A percentile compares a stretch with the other conserved stretches of the same genome.
Evolutionary conservation across 2,329 filamentous ascomycete species (phyloP).

Genomic region (Thyridium curvatum): DNA sequence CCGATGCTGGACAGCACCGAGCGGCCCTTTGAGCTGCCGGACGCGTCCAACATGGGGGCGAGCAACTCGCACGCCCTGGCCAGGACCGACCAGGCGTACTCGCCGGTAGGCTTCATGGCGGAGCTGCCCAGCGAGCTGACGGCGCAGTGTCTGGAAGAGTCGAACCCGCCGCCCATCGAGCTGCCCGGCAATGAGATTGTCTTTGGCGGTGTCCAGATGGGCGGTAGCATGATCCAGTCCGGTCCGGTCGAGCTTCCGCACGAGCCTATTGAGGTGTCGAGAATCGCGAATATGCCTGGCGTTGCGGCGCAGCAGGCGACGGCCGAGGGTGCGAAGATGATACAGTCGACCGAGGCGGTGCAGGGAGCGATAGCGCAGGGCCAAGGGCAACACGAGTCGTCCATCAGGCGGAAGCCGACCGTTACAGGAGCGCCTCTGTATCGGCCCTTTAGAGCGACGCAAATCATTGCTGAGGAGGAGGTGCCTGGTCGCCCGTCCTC

Average conservation of each 20-base stretch:
- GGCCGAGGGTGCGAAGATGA: slow-evolving; percentile 8
- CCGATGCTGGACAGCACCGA: slow-evolving; percentile 27
- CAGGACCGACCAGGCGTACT: slow-evolving; percentile 14
- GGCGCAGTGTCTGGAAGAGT: slow-evolving; percentile 30
- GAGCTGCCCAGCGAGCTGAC: slow-evolving; percentile 42
- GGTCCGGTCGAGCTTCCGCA: slow-evolving; percentile 31
- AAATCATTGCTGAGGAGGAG: slow-evolving; percentile 1
- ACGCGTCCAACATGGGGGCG: slow-evolving; percentile 7
- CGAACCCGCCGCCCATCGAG: slow-evolving; percentile 37
- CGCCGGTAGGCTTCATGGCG: slow-evolving; percentile 37
- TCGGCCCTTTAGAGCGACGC: slow-evolving; percentile 4
- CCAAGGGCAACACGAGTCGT: background rate
- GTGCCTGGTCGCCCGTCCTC: slow-evolving; percentile 1
- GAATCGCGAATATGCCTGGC: slow-evolving; percentile 7
- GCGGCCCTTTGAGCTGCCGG: slow-evolving; percentile 23
- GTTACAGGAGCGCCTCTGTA: background rate
- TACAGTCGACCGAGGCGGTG: background rate
- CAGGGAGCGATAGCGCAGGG: background rate
- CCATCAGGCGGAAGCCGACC: slow-evolving; percentile 1
- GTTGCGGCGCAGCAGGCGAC: slow-evolving; percentile 9
- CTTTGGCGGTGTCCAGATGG: slow-evolving; percentile 11
- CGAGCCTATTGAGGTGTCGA: slow-evolving; percentile 20
- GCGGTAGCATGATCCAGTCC: slow-evolving; percentile 5
- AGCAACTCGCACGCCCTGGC: slow-evolving; percentile 4
- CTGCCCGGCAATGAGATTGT: slow-evolving; percentile 31